Evolutionary conservation across 2,329 filamentous ascomycete genomes (phyloP).

Genomic region (Fusarium xylarioides): DNA sequence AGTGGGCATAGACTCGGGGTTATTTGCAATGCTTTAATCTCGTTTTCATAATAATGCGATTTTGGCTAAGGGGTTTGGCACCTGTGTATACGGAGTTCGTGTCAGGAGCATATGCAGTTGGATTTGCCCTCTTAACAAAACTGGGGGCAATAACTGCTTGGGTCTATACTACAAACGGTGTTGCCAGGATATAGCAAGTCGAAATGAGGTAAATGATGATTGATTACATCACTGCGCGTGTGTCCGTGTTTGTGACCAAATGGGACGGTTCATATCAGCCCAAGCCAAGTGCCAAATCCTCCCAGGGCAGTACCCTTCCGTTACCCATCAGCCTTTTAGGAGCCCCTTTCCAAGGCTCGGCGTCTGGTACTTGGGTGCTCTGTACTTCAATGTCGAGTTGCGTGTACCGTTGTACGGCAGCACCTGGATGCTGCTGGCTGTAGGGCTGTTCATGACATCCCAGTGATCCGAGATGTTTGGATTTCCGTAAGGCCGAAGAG

Average conservation of each 20-base stretch:
- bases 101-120: neutral
- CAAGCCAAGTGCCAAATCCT: neutral
- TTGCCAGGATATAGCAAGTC: constrained; percentile 4
- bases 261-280: neutral
- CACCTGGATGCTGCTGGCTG: constrained; percentile 48
- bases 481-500: constrained; percentile 53
- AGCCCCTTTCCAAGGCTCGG: neutral
- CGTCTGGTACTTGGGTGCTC: constrained; percentile 6
- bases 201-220: constrained; percentile 7
- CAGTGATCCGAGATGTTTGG: constrained; percentile 53
- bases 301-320: neutral
- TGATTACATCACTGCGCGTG: neutral
- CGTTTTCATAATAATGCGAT: neutral
- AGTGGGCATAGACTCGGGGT: constrained; percentile 69
- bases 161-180: constrained; percentile 11
- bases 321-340: neutral
- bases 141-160: neutral
- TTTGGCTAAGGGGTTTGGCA: constrained; percentile 17
- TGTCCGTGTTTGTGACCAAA: neutral
- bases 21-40: neutral
- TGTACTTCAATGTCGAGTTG: constrained; percentile 38
- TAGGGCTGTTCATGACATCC: constrained; percentile 50
- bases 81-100: constrained; percentile 23
- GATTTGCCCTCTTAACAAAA: neutral
- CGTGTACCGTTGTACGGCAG: constrained; percentile 44